These are phyloP conservation scores for Aegilops speltoides DNA, from an alignment of 176 grass and related monocot genomes.

Conservation along the genomic window DNA sequence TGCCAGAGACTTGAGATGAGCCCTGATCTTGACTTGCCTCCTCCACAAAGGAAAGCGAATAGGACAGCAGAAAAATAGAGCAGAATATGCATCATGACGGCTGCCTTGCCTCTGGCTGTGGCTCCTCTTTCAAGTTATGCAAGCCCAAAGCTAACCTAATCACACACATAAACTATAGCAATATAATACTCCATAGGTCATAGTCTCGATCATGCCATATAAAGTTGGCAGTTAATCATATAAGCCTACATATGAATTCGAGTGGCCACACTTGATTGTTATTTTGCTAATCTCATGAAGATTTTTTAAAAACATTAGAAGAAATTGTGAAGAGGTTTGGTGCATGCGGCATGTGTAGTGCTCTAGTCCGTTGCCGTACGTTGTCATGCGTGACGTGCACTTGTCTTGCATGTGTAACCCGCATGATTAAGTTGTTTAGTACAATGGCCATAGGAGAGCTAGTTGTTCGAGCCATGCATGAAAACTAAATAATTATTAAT, in stretches of 20 bases:
- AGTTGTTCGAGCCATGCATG: constrained; percentile 24
- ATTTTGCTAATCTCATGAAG: neutral
- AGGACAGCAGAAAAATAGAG: neutral
- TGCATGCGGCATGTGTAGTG: neutral
- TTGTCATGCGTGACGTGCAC: constrained; percentile 33
- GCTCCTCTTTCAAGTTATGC: constrained; percentile 57
- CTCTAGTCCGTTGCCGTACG: neutral
- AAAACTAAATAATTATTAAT: neutral
- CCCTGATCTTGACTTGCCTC: constrained; percentile 45
- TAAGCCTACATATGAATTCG: neutral
- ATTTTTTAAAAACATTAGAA: too few relatives aligned
- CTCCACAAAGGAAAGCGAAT: constrained; percentile 42
- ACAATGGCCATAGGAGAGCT: constrained; percentile 12
- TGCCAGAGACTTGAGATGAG: constrained; percentile 7
- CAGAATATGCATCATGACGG: constrained; percentile 29
- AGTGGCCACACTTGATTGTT: neutral
- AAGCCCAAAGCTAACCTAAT: constrained; percentile 24
- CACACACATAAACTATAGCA: neutral
- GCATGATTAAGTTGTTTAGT: constrained; percentile 48
- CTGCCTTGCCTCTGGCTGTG: neutral
- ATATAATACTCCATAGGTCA: neutral
- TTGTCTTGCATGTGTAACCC: constrained; percentile 42
- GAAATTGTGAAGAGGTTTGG: neutral
- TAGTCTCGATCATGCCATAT: neutral
- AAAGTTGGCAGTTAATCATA: neutral